Evolutionary conservation across 208 protist species (phyloP).

Genomic region (Phytomonas francai): DNA sequence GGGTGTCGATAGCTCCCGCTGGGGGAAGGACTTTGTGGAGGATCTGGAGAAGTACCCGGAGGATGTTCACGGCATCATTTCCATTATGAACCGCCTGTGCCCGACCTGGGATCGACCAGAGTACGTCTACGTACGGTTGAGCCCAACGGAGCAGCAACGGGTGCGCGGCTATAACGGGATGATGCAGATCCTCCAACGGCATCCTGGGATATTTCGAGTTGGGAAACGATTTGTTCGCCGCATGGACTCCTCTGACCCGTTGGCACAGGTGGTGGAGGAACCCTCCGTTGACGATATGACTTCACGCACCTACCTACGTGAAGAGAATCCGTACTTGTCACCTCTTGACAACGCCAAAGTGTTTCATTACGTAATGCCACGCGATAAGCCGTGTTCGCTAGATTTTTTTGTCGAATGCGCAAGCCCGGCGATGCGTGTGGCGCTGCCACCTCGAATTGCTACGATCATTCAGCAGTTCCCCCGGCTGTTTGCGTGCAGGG

Average conservation of each 20-base stretch:
- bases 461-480: slow-evolving; percentile 66
- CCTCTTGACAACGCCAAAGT: slow-evolving; percentile 53
- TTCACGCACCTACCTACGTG: slow-evolving; percentile 26
- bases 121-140: slow-evolving; percentile 74
- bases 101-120: slow-evolving; percentile 70
- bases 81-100: slow-evolving; percentile 46
- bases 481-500: slow-evolving; percentile 57
- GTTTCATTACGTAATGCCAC: slow-evolving; percentile 71
- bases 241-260: slow-evolving; percentile 60
- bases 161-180: slow-evolving; percentile 65
- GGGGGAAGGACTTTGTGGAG: slow-evolving; percentile 42
- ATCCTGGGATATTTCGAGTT: slow-evolving; percentile 59
- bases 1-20: slow-evolving; percentile 63
- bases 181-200: slow-evolving; percentile 40
- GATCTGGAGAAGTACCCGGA: slow-evolving; percentile 68
- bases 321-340: slow-evolving; percentile 74
- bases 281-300: slow-evolving; percentile 36
- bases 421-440: slow-evolving; percentile 73
- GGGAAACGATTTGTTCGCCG: slow-evolving; percentile 66
- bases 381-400: slow-evolving; percentile 45
- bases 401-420: slow-evolving; percentile 55
- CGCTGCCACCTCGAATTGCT: slow-evolving; percentile 62
- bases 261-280: slow-evolving; percentile 31
- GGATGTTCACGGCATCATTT: slow-evolving; percentile 47
- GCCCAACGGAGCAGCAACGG: slow-evolving; percentile 21